These are phyloP conservation scores for Euphorbia pulcherrima DNA, from an alignment of 345 rosid species.

Conservation along the genomic window DNA sequence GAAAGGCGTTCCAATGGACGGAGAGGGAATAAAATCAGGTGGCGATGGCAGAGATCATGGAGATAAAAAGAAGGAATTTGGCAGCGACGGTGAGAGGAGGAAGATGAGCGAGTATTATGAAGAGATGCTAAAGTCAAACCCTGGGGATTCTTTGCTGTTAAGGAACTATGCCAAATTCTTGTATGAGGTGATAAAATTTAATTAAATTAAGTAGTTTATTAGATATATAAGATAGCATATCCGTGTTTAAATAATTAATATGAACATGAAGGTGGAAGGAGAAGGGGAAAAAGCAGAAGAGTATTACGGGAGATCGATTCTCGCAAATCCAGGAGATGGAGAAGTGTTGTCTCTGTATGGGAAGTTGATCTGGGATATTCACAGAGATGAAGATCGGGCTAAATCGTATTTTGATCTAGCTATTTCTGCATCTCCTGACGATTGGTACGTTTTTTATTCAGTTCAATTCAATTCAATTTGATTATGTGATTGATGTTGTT, in stretches of 20 bases:
- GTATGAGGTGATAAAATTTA: constrained; percentile 49
- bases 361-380: constrained; percentile 68
- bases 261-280: constrained; percentile 51
- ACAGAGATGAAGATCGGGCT: constrained; percentile 56
- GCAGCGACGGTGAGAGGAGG: constrained; percentile 24
- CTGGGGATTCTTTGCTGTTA: constrained; percentile 56
- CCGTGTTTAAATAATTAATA: too few relatives aligned
- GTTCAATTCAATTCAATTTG: too few relatives aligned
- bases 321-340: constrained; percentile 76
- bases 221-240: too few relatives aligned
- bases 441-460: constrained; percentile 39
- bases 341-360: constrained; percentile 69
- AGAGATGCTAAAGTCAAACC: constrained; percentile 58
- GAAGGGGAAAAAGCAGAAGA: constrained; percentile 60
- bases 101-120: constrained; percentile 63
- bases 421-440: constrained; percentile 57
- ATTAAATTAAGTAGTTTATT: background rate
- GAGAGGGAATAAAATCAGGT: constrained; percentile 26
- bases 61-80: constrained; percentile 13
- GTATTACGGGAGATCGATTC: constrained; percentile 70
- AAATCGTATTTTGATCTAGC: constrained; percentile 68
- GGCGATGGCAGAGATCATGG: constrained; percentile 17
- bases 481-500: too few relatives aligned
- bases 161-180: constrained; percentile 76
- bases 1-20: constrained; percentile 30